These are phyloP conservation scores for Penicillium goetzii DNA, from an alignment of 495 filamentous ascomycete genomes.

Conservation along the genomic window DNA sequence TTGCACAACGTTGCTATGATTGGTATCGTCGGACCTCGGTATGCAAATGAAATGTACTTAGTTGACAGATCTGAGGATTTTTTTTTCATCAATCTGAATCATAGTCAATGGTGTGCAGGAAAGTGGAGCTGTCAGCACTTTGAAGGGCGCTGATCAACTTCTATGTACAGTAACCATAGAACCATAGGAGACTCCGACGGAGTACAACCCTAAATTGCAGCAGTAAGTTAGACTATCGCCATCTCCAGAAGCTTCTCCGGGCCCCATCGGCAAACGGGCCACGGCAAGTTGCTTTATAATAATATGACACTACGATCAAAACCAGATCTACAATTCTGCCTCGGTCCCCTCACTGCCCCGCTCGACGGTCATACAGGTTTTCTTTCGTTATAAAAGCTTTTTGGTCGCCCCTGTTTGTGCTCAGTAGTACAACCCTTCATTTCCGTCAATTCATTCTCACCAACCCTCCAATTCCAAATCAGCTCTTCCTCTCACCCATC, in stretches of 20 bases:
- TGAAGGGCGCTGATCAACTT: too few species aligned
- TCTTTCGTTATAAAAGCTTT: conserved; percentile 20
- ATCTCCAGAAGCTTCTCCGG: conserved; percentile 42
- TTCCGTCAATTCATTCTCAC: background rate
- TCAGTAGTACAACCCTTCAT: background rate
- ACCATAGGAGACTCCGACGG: too few species aligned
- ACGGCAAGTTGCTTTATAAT: conserved; percentile 34
- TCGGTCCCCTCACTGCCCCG: conserved; percentile 29
- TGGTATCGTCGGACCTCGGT: background rate
- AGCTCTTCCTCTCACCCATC: conserved; percentile 5
- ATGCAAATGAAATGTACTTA: background rate
- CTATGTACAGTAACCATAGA: conserved; percentile 1
- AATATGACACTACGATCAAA: conserved; percentile 14
- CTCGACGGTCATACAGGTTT: conserved; percentile 10
- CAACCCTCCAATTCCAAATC: background rate
- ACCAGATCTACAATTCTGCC: conserved; percentile 13
- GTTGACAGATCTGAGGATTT: background rate
- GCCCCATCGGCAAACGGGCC: conserved; percentile 20
- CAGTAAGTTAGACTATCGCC: conserved; percentile 16
- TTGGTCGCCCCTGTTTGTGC: background rate
- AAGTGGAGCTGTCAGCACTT: conserved; percentile 22
- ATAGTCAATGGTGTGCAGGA: conserved; percentile 4
- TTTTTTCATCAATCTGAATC: background rate
- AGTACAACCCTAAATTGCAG: background rate
- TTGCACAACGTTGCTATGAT: background rate